phyloP scores from a whole-genome alignment of 257 asterid genomes.

The Solanum dulcamara region DNA sequence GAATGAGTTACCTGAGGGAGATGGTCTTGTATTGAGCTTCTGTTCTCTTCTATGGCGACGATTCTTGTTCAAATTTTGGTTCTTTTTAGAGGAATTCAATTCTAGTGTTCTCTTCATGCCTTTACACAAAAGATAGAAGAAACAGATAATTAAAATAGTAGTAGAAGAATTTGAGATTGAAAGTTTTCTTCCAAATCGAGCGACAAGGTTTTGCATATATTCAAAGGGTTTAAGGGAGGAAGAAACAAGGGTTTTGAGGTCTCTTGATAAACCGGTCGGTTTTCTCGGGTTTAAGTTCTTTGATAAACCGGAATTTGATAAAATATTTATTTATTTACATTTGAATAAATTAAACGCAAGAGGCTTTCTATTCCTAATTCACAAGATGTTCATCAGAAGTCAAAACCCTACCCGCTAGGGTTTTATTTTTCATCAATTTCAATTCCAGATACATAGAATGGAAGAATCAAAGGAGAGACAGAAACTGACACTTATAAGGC shows the following conservation, averaged over 20 bases:
- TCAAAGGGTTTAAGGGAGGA: background rate
- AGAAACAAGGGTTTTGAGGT: background rate
- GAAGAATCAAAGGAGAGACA: too few relatives aligned
- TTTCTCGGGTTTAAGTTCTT: too few relatives aligned
- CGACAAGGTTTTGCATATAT: background rate
- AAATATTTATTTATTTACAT: too few relatives aligned
- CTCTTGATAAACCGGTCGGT: background rate
- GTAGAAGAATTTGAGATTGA: background rate
- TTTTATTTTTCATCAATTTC: too few relatives aligned
- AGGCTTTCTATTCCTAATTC: too few relatives aligned
- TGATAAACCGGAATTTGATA: too few relatives aligned
- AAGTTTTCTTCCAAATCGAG: conserved; percentile 1
- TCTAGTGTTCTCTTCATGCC: background rate
- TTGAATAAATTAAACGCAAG: too few relatives aligned
- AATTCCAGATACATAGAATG: too few relatives aligned
- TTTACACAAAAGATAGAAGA: background rate
- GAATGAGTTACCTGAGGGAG: background rate
- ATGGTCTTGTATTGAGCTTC: background rate
- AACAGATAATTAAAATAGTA: background rate
- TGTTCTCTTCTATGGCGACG: background rate
- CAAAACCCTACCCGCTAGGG: too few relatives aligned
- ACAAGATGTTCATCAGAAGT: too few relatives aligned
- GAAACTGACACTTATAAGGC: too few relatives aligned
- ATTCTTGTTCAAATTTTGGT: background rate
- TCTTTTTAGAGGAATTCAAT: background rate